Conservation (phyloP, 2,329 filamentous ascomycete genomes). For the Fusarium albosuccineum region DNA sequence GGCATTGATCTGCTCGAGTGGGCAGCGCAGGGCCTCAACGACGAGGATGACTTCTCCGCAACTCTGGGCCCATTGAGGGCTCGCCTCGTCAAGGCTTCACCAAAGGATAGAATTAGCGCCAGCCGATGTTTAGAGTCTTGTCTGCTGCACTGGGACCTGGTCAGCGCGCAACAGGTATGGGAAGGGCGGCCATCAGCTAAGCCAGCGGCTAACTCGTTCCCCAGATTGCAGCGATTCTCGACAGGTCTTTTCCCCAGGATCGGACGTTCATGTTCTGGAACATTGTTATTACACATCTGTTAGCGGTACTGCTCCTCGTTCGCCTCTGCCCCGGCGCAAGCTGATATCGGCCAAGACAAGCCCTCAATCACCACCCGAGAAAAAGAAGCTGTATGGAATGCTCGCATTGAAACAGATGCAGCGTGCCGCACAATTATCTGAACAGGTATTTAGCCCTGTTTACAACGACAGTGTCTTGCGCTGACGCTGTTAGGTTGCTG, state of each 20-base stretch:
- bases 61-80: slow-evolving; percentile 64
- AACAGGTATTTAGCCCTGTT: slow-evolving; percentile 54
- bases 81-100: slow-evolving; percentile 66
- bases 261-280: slow-evolving; percentile 67
- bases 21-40: slow-evolving; percentile 57
- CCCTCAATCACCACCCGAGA: slow-evolving; percentile 60
- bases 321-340: neutral
- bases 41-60: slow-evolving; percentile 58
- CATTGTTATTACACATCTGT: slow-evolving; percentile 65
- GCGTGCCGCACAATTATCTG: slow-evolving; percentile 60
- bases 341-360: slow-evolving; percentile 55
- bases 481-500: slow-evolving; percentile 35
- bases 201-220: slow-evolving; percentile 13
- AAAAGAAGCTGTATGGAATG: slow-evolving; percentile 65
- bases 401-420: slow-evolving; percentile 66
- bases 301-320: slow-evolving; percentile 59
- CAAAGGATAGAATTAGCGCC: slow-evolving; percentile 58
- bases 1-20: slow-evolving; percentile 68
- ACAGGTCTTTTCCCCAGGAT: slow-evolving; percentile 64
- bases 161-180: slow-evolving; percentile 68
- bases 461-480: neutral
- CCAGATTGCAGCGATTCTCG: slow-evolving; percentile 67
- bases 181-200: neutral
- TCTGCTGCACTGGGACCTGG: slow-evolving; percentile 67
- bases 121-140: slow-evolving; percentile 65